Conservation (phyloP, 352 stramenopile species). For the Phytopythium kandeliae region DNA sequence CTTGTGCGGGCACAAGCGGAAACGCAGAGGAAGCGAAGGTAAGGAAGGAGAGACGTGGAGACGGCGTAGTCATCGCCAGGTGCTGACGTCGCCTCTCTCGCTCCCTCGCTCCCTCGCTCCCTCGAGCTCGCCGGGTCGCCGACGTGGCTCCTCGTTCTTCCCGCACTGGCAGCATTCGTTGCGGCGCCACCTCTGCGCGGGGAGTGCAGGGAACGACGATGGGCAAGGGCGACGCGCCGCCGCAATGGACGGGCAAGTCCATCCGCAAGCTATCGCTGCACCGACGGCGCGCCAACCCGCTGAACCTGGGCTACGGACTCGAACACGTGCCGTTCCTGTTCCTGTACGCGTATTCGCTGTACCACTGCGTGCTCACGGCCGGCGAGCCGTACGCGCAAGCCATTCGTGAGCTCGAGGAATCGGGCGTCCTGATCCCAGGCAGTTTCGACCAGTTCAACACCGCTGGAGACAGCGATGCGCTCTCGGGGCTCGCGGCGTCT, state of each 20-base stretch:
- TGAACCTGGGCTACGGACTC: constrained; percentile 60
- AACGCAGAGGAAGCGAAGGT: no score
- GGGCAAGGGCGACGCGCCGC: constrained; percentile 25
- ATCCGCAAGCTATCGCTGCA: constrained; percentile 68
- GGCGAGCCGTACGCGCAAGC: constrained; percentile 71
- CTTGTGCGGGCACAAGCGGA: no score
- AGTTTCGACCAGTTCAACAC: constrained; percentile 14
- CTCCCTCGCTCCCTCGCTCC: no score
- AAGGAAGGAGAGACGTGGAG: no score
- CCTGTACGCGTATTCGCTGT: constrained; percentile 66
- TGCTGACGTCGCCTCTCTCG: no score
- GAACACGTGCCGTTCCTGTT: constrained; percentile 67
- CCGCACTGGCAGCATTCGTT: background rate
- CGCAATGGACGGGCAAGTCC: constrained; percentile 66
- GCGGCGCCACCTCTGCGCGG: background rate
- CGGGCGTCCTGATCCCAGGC: constrained; percentile 36
- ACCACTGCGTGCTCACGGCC: constrained; percentile 55
- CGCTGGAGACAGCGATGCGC: constrained; percentile 26
- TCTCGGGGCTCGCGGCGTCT: constrained; percentile 55
- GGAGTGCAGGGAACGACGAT: constrained; percentile 9
- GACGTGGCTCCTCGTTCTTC: no score
- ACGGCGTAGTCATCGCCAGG: no score
- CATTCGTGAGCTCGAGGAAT: constrained; percentile 65
- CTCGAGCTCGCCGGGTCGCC: no score
- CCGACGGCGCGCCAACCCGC: constrained; percentile 40